These are phyloP conservation scores for Gossypium aridum DNA, from an alignment of 441 rosid species.

Conservation along the genomic window DNA sequence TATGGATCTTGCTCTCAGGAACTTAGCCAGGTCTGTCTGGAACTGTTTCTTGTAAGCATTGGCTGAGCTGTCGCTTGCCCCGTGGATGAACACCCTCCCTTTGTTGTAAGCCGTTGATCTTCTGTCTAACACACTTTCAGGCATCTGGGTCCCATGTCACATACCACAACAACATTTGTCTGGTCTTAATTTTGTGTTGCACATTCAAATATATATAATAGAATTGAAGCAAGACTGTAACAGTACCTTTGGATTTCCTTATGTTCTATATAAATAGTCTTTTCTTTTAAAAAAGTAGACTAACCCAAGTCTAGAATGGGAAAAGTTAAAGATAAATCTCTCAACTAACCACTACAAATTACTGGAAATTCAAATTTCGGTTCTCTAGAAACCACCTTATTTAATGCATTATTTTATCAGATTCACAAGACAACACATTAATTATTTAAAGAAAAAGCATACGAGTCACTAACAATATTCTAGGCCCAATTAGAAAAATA, in stretches of 20 bases:
- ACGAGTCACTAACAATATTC: background rate
- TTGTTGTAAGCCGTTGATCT: conserved; percentile 67
- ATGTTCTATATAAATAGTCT: too few relatives aligned
- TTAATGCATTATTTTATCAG: background rate
- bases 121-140: conserved; percentile 64
- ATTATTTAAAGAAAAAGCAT: background rate
- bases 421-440: background rate
- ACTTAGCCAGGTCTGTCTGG: conserved; percentile 65
- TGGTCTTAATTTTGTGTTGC: too few relatives aligned
- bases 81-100: conserved; percentile 78
- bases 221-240: background rate
- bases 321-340: too few relatives aligned
- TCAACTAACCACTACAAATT: background rate
- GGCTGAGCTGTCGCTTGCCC: conserved; percentile 45
- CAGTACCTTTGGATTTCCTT: background rate
- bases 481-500: background rate
- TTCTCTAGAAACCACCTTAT: background rate
- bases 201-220: background rate
- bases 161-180: background rate
- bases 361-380: background rate
- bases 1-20: conserved; percentile 57
- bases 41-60: conserved; percentile 74
- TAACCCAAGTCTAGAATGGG: too few relatives aligned
- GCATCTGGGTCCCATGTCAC: conserved; percentile 43
- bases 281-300: too few relatives aligned